Evolutionary conservation across 1,139 yeast genomes (phyloP).

Genomic region (Geotrichum citri-aurantii): DNA sequence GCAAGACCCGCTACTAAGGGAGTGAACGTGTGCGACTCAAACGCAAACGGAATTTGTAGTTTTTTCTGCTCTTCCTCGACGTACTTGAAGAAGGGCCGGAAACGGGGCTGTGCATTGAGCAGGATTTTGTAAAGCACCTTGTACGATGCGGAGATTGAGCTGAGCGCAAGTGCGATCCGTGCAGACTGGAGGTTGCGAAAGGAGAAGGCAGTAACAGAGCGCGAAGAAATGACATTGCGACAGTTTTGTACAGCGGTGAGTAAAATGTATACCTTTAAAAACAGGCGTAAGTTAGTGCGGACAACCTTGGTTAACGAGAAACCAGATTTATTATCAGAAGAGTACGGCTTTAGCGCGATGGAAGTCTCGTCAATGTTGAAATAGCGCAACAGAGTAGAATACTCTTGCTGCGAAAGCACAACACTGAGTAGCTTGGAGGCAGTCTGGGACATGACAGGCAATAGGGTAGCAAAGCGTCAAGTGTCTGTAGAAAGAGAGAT

Average conservation of each 20-base stretch:
- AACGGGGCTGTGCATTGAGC: constrained; percentile 16
- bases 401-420: background rate
- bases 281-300: constrained; percentile 31
- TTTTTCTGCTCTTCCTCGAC: constrained; percentile 10
- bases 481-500: background rate
- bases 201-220: constrained; percentile 12
- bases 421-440: background rate
- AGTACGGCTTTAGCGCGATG: background rate
- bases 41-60: constrained; percentile 18
- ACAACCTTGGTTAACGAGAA: constrained; percentile 14
- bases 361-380: background rate
- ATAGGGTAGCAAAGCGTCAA: background rate
- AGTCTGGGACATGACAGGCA: background rate
- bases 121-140: constrained; percentile 25
- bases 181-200: constrained; percentile 19
- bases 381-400: background rate
- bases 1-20: constrained; percentile 31
- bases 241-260: constrained; percentile 25
- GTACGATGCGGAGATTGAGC: constrained; percentile 30
- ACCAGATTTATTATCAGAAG: background rate
- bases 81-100: constrained; percentile 6
- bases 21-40: constrained; percentile 21
- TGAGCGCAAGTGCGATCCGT: constrained; percentile 28
- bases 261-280: constrained; percentile 27
- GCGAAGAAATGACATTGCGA: constrained; percentile 14